Evolutionary conservation across 352 stramenopile genomes (phyloP), one percentile per base, ranked within the genome.

Genomic region (Phytophthora pini): DNA sequence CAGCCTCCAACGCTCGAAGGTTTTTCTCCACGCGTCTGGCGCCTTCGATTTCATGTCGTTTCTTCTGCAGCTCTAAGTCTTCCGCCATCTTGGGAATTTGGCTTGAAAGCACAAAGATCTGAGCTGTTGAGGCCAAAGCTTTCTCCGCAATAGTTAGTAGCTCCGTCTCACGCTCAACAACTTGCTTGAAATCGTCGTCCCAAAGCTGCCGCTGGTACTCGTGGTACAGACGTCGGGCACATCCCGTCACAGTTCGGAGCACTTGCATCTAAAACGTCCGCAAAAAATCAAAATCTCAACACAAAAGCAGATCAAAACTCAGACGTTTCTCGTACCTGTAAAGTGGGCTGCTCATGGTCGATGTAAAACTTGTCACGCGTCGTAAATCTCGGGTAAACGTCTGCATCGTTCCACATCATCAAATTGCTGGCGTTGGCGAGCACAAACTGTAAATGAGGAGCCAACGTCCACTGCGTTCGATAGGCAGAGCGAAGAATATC

Each of bases 161-260:
- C 34, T 81, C 76, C 50, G 77, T 66, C 56, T 87, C 78, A 44
- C 66, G 58, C 5, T 45, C 53, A 12, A 76, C 58, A 4, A 92
- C 47, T 24, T 82, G 65, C 6, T 79, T 72, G n/a, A 90, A 76
- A 24, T 88, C 52, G 26, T 80, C 66, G 59, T 95, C 87, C 87
- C 87, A 95, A 7, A 95, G 61, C 48, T 87, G 76, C 0, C 85
- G 78, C 66, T 95, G 87, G 45, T 95, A 94, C 52, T 95, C 85
- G 24, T 91, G 82, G 43, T 76, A 95, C 3, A 94, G 47, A 4
- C 76, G 71, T 24, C 82, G 62, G 0, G 85, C 85, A 31, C 82
- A 90, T 2, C 87, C 54, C 9, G 88, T 77, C 8, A 90, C 76
- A 2, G 81, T 86, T 1, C 84, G 81, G 45, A 89, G 72, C 17